These are phyloP conservation scores for Laburnicola sp. DNA, from an alignment of 2,329 filamentous ascomycete genomes.

Conservation along the genomic window DNA sequence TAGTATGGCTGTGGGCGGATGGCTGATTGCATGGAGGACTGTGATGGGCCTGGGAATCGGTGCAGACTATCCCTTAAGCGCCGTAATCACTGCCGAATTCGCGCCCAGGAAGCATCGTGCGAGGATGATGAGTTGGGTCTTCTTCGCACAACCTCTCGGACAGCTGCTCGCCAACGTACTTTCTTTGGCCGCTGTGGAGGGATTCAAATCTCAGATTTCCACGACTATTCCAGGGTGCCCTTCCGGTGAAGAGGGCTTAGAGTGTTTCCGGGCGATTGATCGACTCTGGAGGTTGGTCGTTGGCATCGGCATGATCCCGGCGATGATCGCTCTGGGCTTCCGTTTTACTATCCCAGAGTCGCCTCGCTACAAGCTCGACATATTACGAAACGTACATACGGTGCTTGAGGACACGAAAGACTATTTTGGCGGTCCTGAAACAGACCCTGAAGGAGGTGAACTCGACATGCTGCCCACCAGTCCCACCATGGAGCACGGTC, in stretches of 20 bases:
- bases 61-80: slow-evolving; percentile 45
- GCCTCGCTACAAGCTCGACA: slow-evolving; percentile 47
- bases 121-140: slow-evolving; percentile 48
- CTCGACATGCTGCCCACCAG: slow-evolving; percentile 31
- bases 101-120: slow-evolving; percentile 43
- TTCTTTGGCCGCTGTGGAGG: slow-evolving; percentile 33
- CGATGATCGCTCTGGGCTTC: slow-evolving; percentile 44
- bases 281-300: slow-evolving; percentile 47
- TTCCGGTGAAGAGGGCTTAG: slow-evolving; percentile 18
- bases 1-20: slow-evolving; percentile 45
- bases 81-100: slow-evolving; percentile 47
- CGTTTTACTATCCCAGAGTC: slow-evolving; percentile 48
- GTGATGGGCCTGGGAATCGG: slow-evolving; percentile 48
- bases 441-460: slow-evolving; percentile 29
- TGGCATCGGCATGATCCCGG: slow-evolving; percentile 46
- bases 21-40: slow-evolving; percentile 47
- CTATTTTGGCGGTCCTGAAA: slow-evolving; percentile 33
- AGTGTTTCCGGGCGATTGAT: slow-evolving; percentile 41
- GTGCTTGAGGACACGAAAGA: slow-evolving; percentile 41
- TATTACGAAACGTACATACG: slow-evolving; percentile 39
- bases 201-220: slow-evolving; percentile 31
- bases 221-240: slow-evolving; percentile 16
- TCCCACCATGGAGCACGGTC: slow-evolving; percentile 2
- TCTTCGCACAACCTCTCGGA: slow-evolving; percentile 49
- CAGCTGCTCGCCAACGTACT: slow-evolving; percentile 41